Conservation (phyloP, 2,329 filamentous ascomycete species). For the Botrytis sinoallii region DNA sequence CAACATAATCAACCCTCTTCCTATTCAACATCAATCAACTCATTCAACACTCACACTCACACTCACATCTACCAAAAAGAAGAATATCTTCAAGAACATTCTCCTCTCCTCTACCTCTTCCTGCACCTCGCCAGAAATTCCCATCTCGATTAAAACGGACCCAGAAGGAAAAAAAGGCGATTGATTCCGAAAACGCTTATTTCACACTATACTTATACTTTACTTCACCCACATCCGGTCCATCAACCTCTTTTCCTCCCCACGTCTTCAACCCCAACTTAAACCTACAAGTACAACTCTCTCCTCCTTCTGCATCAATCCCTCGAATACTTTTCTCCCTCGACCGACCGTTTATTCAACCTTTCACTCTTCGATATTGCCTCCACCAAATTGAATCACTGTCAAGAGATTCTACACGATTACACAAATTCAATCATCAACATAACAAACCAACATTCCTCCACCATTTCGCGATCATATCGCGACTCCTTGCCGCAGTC, state of each 20-base stretch:
- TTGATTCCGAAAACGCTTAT: constrained; percentile 13
- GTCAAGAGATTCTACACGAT: not conserved
- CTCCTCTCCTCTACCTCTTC: not conserved
- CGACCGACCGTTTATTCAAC: not conserved
- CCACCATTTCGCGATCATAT: constrained; percentile 29
- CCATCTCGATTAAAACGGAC: constrained; percentile 14
- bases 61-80: not conserved
- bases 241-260: not conserved
- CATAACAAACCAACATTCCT: constrained; percentile 10
- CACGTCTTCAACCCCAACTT: not conserved
- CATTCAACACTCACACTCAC: not conserved
- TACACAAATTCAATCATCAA: not conserved
- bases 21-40: not conserved
- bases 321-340: not conserved
- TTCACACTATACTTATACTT: not conserved
- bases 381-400: not conserved
- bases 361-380: not conserved
- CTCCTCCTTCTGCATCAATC: not conserved
- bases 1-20: too few relatives aligned
- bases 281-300: not conserved
- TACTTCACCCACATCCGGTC: constrained; percentile 10
- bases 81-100: not conserved
- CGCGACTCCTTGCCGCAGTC: constrained; percentile 33
- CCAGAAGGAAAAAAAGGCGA: not conserved
- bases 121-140: constrained; percentile 8